Conservation (phyloP, 306 rosid species). For the Amphicarpaea edgeworthii region DNA sequence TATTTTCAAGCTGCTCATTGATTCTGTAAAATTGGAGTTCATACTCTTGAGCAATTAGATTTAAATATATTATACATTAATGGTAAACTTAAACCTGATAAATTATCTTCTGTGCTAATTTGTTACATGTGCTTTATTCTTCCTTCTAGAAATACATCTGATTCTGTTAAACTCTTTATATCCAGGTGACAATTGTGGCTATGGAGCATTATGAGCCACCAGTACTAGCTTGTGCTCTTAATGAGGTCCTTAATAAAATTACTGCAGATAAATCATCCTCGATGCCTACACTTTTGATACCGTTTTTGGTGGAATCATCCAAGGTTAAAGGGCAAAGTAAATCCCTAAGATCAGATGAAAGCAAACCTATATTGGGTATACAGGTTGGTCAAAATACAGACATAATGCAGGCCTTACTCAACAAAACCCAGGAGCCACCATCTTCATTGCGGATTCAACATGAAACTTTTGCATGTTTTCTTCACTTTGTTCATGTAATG, state of each 20-base stretch:
- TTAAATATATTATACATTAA: background rate
- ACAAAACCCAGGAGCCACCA: conserved; percentile 64
- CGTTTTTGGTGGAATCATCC: conserved; percentile 64
- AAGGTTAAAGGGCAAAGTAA: conserved; percentile 65
- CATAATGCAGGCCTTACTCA: conserved; percentile 47
- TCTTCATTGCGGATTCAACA: conserved; percentile 61
- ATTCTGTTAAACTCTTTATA: conserved; percentile 37
- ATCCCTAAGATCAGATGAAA: conserved; percentile 44
- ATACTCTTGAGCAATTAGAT: conserved; percentile 6
- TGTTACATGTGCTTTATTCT: background rate
- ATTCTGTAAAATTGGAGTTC: conserved; percentile 7
- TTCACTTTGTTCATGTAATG: conserved; percentile 66
- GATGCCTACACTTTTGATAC: conserved; percentile 64
- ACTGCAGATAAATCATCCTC: conserved; percentile 51
- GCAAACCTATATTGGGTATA: conserved; percentile 55
- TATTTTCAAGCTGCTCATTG: background rate
- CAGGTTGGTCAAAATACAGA: conserved; percentile 67
- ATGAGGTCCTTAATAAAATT: conserved; percentile 68
- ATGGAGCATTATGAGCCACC: conserved; percentile 79
- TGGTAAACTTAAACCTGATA: conserved; percentile 5
- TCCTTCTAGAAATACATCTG: background rate
- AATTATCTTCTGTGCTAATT: background rate
- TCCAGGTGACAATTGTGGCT: conserved; percentile 73
- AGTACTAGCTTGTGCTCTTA: conserved; percentile 72
- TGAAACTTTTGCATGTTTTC: conserved; percentile 74